A percentile compares a stretch with the other conserved stretches of the same genome.
phyloP scores from a whole-genome alignment of 805 yeast species.

The Zygotorulaspora chibaensis region DNA sequence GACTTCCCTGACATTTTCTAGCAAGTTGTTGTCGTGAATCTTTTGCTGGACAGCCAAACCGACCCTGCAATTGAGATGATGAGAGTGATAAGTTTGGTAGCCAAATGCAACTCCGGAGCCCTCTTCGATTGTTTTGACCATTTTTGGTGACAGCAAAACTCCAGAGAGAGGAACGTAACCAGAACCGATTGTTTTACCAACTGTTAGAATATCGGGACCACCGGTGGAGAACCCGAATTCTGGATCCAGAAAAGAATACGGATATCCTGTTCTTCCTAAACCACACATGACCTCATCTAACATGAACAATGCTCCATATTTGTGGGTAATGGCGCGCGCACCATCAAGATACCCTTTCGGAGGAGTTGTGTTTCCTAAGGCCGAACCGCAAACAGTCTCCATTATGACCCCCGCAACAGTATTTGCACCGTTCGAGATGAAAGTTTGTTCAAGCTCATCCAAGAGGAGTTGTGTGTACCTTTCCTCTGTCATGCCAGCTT shows the following conservation, averaged over 20 bases:
- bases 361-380: constrained; percentile 39
- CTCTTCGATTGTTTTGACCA: constrained; percentile 32
- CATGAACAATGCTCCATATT: constrained; percentile 44
- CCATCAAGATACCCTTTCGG: constrained; percentile 42
- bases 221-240: constrained; percentile 39
- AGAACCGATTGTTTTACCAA: constrained; percentile 43
- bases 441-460: constrained; percentile 39
- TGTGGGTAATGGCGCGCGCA: constrained; percentile 40
- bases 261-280: constrained; percentile 38
- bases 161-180: constrained; percentile 45
- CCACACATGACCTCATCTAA: constrained; percentile 53
- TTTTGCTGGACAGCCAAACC: constrained; percentile 42
- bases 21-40: constrained; percentile 28
- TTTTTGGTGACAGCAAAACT: constrained; percentile 35
- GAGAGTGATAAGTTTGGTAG: constrained; percentile 45
- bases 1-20: constrained; percentile 38
- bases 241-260: constrained; percentile 9
- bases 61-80: constrained; percentile 40
- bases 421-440: constrained; percentile 38
- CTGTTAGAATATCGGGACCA: constrained; percentile 41
- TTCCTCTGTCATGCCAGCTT: constrained; percentile 32
- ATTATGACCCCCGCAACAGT: constrained; percentile 38
- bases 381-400: constrained; percentile 43
- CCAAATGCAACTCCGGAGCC: constrained; percentile 39
- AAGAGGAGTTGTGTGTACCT: constrained; percentile 35